These are phyloP conservation scores for Diaporthe citri DNA, from an alignment of 2,329 filamentous ascomycete species.

Conservation along the genomic window DNA sequence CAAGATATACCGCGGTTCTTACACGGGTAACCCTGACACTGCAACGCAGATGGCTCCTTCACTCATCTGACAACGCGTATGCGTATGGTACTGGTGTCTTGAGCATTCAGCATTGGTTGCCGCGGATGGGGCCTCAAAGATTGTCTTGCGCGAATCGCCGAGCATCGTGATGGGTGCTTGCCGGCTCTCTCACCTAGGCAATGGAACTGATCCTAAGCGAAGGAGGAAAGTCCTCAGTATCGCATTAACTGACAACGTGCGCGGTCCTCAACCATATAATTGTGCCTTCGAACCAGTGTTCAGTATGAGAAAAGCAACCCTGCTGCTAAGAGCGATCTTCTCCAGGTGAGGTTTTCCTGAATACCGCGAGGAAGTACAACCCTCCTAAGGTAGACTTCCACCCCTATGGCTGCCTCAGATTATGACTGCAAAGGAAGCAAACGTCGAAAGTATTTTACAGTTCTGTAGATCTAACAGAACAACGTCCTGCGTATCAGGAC, in stretches of 20 bases:
- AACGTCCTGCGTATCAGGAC: not conserved
- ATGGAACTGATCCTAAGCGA: not conserved
- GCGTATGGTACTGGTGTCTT: not conserved
- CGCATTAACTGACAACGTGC: not conserved
- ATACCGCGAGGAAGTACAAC: not conserved
- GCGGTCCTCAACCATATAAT: too few relatives aligned
- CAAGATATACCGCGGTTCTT: not conserved
- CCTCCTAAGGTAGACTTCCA: not conserved
- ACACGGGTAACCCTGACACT: too few relatives aligned
- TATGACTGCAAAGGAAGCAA: slow-evolving; percentile 6
- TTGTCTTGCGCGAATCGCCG: too few relatives aligned
- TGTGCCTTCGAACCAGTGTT: not conserved
- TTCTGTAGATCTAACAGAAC: not conserved
- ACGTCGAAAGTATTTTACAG: slow-evolving; percentile 15
- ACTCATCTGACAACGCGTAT: not conserved
- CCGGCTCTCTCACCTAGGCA: not conserved
- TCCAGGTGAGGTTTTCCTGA: not conserved
- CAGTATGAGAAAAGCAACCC: not conserved
- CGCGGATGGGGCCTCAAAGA: too few relatives aligned
- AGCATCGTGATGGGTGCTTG: not conserved
- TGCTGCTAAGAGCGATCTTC: not conserved
- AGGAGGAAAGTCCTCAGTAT: not conserved
- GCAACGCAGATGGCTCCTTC: not conserved
- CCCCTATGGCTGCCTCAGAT: not conserved
- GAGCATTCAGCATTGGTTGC: not conserved